phyloP scores from a whole-genome alignment of 1,284 basidiomycete species.

The Dichomitus squalens region DNA sequence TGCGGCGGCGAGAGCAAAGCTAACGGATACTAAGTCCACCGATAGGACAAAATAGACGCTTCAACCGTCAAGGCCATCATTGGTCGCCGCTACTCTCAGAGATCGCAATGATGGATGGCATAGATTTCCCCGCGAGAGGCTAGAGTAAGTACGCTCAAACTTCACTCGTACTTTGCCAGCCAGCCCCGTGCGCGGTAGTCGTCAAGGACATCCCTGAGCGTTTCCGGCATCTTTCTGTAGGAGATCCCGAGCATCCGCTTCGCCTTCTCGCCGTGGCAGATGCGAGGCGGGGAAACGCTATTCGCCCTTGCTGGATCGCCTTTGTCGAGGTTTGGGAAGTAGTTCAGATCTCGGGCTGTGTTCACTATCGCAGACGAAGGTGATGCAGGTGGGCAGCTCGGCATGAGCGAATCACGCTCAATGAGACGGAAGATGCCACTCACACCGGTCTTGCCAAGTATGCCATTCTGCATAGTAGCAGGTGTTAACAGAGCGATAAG shows the following conservation, averaged over 20 bases:
- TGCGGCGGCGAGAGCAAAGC: no score
- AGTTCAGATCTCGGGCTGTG: neutral
- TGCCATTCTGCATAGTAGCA: neutral
- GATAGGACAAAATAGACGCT: no score
- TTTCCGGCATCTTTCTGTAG: slow-evolving; percentile 8
- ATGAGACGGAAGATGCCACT: neutral
- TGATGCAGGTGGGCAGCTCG: neutral
- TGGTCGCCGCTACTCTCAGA: no score
- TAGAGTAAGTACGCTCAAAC: no score
- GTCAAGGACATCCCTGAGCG: slow-evolving; percentile 6
- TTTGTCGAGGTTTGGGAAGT: slow-evolving; percentile 10
- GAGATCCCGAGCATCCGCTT: slow-evolving; percentile 13
- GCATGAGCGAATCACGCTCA: no score
- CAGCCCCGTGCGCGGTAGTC: slow-evolving; percentile 19
- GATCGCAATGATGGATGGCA: no score
- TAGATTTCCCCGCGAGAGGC: no score
- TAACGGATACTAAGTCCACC: no score
- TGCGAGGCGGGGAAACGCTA: neutral
- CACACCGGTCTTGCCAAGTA: slow-evolving; percentile 13
- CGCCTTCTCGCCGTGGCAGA: slow-evolving; percentile 8
- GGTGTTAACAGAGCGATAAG: neutral
- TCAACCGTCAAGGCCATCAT: no score
- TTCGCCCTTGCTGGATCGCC: neutral
- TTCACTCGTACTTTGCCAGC: slow-evolving; percentile 3
- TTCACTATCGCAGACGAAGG: neutral